Conservation (phyloP, 805 yeast species). For the Candida berthetii region DNA sequence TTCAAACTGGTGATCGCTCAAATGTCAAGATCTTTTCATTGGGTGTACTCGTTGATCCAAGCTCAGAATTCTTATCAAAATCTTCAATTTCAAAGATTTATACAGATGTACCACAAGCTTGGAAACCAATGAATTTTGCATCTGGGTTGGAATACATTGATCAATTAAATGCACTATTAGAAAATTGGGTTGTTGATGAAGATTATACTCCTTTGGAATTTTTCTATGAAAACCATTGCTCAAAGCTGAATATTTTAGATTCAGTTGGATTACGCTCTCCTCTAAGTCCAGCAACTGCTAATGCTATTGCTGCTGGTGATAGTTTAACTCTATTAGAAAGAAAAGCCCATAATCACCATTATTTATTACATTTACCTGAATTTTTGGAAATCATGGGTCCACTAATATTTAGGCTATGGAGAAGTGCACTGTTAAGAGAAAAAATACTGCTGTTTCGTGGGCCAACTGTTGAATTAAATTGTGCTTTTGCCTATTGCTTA, state of each 20-base stretch:
- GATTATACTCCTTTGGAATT: slow-evolving; percentile 17
- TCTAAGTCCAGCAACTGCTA: slow-evolving; percentile 5
- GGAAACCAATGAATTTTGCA: slow-evolving; percentile 36
- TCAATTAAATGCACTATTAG: slow-evolving; percentile 24
- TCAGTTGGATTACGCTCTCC: slow-evolving; percentile 10
- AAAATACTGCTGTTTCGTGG: slow-evolving; percentile 42
- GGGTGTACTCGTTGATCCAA: slow-evolving; percentile 51
- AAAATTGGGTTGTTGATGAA: slow-evolving; percentile 11
- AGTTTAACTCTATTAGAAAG: background rate
- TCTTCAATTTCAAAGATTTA: slow-evolving; percentile 3
- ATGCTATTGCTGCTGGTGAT: no score
- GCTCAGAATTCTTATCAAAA: slow-evolving; percentile 10
- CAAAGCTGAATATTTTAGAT: slow-evolving; percentile 7
- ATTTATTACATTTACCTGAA: slow-evolving; percentile 37
- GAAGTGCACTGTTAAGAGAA: slow-evolving; percentile 51
- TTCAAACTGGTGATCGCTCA: slow-evolving; percentile 20
- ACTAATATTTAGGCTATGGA: slow-evolving; percentile 57
- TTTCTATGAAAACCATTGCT: slow-evolving; percentile 16
- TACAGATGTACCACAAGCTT: slow-evolving; percentile 12
- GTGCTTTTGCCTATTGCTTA: slow-evolving; percentile 51
- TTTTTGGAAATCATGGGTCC: slow-evolving; percentile 56
- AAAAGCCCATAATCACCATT: slow-evolving; percentile 28
- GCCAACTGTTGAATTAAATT: slow-evolving; percentile 28
- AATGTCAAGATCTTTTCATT: slow-evolving; percentile 57
- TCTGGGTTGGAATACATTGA: slow-evolving; percentile 38